Conservation (phyloP, 2,329 filamentous ascomycete genomes). For the Cryphonectria japonica region DNA sequence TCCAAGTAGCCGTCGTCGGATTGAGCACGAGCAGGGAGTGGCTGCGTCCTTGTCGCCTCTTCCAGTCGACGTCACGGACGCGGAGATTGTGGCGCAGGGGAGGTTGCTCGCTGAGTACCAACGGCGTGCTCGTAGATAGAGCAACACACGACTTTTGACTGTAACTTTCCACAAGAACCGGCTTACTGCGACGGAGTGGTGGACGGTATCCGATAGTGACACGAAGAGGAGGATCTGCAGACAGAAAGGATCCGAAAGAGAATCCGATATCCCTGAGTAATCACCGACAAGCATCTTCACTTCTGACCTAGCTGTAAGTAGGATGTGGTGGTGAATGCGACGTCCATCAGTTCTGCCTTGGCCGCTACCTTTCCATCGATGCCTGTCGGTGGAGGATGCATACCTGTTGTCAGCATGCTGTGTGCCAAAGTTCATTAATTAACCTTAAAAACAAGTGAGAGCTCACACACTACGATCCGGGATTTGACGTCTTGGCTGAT, state of each 20-base stretch:
- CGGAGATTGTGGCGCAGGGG: slow-evolving; percentile 16
- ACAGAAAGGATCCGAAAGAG: not conserved
- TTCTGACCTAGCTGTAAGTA: no score
- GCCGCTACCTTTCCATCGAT: not conserved
- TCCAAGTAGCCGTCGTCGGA: not conserved
- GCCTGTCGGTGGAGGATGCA: no score
- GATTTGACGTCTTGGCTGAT: not conserved
- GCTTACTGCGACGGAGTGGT: not conserved
- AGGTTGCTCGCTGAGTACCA: not conserved
- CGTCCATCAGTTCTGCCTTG: not conserved
- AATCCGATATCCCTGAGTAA: no score
- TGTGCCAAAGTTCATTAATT: not conserved
- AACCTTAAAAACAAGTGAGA: not conserved
- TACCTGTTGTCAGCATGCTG: not conserved
- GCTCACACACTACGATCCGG: not conserved
- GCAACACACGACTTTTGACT: not conserved
- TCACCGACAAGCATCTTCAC: not conserved
- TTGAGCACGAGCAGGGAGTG: not conserved
- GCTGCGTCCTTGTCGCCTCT: not conserved
- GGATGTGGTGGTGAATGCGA: no score
- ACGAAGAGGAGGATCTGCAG: not conserved
- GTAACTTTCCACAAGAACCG: not conserved
- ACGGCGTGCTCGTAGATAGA: not conserved
- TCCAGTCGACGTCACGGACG: not conserved
- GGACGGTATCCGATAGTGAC: no score